Conservation (phyloP, 2,329 filamentous ascomycete species). For the Trichoderma arundinaceum region DNA sequence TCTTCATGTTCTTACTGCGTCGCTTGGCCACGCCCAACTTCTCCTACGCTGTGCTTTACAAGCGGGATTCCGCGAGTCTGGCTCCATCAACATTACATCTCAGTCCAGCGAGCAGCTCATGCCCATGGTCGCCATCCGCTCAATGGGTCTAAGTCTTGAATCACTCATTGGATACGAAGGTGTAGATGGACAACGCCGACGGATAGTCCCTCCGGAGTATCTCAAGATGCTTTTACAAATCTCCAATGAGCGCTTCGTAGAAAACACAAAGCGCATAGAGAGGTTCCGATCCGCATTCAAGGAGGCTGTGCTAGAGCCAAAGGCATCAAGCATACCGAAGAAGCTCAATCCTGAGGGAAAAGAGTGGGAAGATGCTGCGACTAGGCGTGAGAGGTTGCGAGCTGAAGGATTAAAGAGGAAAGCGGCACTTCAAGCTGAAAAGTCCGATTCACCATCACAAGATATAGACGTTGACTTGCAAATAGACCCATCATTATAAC, state of each 20-base stretch:
- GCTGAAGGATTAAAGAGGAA: conserved; percentile 63
- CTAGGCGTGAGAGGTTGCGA: conserved; percentile 60
- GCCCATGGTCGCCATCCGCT: conserved; percentile 85
- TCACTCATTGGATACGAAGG: conserved; percentile 71
- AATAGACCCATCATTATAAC: conserved; percentile 6
- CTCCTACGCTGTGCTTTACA: conserved; percentile 76
- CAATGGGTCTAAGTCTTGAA: conserved; percentile 81
- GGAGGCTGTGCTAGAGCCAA: conserved; percentile 41
- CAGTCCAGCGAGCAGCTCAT: conserved; percentile 46
- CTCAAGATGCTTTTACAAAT: conserved; percentile 70
- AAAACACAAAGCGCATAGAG: conserved; percentile 70
- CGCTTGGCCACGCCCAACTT: conserved; percentile 73
- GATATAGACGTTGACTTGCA: conserved; percentile 35
- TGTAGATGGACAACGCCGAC: conserved; percentile 46
- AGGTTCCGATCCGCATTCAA: conserved; percentile 64
- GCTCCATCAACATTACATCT: conserved; percentile 70
- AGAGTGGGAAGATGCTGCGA: conserved; percentile 61
- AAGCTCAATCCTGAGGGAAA: conserved; percentile 44
- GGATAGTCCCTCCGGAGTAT: conserved; percentile 69
- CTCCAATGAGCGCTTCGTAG: conserved; percentile 74
- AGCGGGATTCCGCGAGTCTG: conserved; percentile 89
- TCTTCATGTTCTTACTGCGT: conserved; percentile 82
- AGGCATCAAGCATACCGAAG: conserved; percentile 33
- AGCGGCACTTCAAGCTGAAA: conserved; percentile 47
- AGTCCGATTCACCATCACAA: conserved; percentile 20